phyloP scores from a whole-genome alignment of 495 filamentous ascomycete species.

The Annulohypoxylon maeteangense region DNA sequence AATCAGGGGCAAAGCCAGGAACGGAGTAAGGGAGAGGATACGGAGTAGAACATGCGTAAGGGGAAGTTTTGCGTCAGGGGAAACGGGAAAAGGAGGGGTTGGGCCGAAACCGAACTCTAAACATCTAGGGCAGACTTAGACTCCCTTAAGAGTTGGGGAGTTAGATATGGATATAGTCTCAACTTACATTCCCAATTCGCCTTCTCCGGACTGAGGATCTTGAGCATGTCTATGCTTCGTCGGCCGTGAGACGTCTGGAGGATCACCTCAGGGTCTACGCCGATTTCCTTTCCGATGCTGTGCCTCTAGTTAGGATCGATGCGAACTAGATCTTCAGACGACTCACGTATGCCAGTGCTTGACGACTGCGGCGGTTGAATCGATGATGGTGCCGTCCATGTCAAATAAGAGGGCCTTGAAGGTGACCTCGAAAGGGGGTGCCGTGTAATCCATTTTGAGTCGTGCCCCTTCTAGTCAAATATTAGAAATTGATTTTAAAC shows the following conservation, averaged over 20 bases:
- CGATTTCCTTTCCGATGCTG: conserved; percentile 84
- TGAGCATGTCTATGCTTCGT: conserved; percentile 81
- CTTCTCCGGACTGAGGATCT: conserved; percentile 76
- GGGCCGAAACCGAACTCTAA: not conserved
- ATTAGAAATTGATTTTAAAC: not conserved
- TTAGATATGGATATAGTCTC: conserved; percentile 5
- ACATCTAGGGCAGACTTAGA: not conserved
- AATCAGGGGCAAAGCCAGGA: not conserved
- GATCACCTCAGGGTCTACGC: conserved; percentile 82
- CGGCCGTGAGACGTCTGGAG: conserved; percentile 90
- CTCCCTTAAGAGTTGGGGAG: not conserved
- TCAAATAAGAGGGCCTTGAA: conserved; percentile 90
- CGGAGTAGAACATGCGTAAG: conserved; percentile 19
- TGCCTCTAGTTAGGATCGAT: conserved; percentile 17
- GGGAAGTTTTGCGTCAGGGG: conserved; percentile 9
- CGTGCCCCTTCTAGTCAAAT: not conserved
- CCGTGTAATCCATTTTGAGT: conserved; percentile 61
- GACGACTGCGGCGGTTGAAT: conserved; percentile 83
- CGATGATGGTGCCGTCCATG: conserved; percentile 89
- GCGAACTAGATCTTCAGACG: not conserved
- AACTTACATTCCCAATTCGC: conserved; percentile 92
- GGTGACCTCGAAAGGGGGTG: conserved; percentile 65
- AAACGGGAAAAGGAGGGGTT: not conserved
- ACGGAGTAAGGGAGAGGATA: conserved; percentile 3
- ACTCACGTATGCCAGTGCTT: conserved; percentile 91